Conservation (phyloP, 192 early-diverging fungal genomes). For the Podila minutissima region DNA sequence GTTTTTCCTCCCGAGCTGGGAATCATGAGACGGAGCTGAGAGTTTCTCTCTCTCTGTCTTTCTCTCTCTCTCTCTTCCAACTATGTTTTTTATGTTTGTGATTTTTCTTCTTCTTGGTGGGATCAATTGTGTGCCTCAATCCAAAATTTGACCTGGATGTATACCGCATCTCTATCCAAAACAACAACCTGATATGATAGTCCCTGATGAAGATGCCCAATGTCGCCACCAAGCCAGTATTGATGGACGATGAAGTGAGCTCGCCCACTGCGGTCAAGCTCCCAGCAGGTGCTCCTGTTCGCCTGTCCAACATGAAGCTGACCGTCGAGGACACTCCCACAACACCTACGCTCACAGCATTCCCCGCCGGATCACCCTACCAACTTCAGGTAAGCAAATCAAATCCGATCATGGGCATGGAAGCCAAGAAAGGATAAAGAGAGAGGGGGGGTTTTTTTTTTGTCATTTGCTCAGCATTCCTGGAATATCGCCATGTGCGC, state of each 20-base stretch:
- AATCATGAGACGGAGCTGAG: no score
- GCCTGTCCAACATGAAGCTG: slow-evolving; percentile 16
- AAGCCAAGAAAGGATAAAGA: background rate
- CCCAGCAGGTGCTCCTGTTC: slow-evolving; percentile 2
- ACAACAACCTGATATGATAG: background rate
- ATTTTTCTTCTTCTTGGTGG: background rate
- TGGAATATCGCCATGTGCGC: background rate
- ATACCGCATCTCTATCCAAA: background rate
- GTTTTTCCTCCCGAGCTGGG: no score
- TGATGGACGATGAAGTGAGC: background rate
- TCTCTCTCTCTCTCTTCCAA: background rate
- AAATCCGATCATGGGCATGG: no score
- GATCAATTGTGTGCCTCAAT: background rate
- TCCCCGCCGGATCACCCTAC: slow-evolving; percentile 19
- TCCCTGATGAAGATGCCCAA: slow-evolving; percentile 40
- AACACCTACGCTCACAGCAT: background rate
- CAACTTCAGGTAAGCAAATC: slow-evolving; percentile 16
- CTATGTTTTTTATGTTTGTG: background rate
- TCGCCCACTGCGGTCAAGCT: slow-evolving; percentile 8
- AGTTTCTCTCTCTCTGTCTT: background rate
- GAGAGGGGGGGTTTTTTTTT: no score
- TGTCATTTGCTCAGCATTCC: background rate
- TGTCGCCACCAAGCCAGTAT: slow-evolving; percentile 37
- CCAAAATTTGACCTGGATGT: no score
- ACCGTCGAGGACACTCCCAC: slow-evolving; percentile 8